Base-by-base conservation (phyloP, 2,329 filamentous ascomycete species). In the Parastagonospora avenae region DNA sequence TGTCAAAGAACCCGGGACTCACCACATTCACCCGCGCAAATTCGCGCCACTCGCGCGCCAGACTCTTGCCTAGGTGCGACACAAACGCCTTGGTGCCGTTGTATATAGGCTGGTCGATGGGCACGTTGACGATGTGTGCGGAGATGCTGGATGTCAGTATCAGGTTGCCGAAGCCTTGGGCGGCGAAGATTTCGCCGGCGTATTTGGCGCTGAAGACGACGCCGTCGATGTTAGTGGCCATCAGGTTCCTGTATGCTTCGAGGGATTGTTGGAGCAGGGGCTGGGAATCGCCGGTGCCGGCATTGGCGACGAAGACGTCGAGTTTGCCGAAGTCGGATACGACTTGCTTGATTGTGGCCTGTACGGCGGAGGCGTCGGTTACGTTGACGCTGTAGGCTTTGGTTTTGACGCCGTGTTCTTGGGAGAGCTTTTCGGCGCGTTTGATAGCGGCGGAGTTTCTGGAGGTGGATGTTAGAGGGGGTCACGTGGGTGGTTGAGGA, bases 111-210 rank as follows among this genome's bases (percentile, higher is more conserved):
- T 88, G 85, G 67, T 87, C 84, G 60, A 87, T 82, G 55, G 85
- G 90, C 74, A 88, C 91, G 80, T 93, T 92, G 79, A 92, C 89
- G 57, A 92, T 85, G 72, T 85, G 84, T 50, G 88, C 89, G 31
- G 85, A 89, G 85, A 93, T 88, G 47, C 77, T 81, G 2, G 84
- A 79, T 2, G 85, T 88, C 63, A 87, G 84, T 70, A 88, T 81
- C 61, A 88, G 79, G 55, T 80, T 83, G 28, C 85, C 85, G 11
- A 71, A 75, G 2, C 75, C 74, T 42, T 78, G 75, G 24, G 63
- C 59, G 52, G 76, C 74, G 70, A 77, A 79, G 1, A 76, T 62
- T 6, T 64, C 60, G 16, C 76, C 76, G 0, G 70, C 74, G 51
- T 69, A 75, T 49, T 77, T 77, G 37, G 76, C 74, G 50, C 72